phyloP scores from a whole-genome alignment of 148 eudicot species.

The Vaccinium vitisidaea region DNA sequence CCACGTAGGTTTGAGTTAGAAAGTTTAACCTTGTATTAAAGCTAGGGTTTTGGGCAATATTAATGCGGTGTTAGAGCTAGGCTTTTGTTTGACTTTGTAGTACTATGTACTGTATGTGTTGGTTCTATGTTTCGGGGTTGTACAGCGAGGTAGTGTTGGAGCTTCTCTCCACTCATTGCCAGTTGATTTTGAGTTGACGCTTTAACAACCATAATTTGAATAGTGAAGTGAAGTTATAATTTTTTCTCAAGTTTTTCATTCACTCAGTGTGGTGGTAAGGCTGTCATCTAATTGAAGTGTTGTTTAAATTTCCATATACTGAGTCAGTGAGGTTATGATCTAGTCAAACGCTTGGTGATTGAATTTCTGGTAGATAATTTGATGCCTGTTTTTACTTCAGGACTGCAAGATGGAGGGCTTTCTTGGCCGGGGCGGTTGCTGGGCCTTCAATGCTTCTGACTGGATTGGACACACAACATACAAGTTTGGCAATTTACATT shows the following conservation, averaged over 20 bases:
- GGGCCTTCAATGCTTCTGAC: constrained; percentile 97
- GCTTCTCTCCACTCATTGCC: not conserved
- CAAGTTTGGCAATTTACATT: constrained; percentile 88
- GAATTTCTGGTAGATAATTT: constrained; percentile 8
- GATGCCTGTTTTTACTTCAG: constrained; percentile 40
- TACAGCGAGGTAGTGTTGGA: not conserved
- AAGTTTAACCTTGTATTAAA: not conserved
- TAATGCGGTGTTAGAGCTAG: too few relatives aligned
- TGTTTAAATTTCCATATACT: not conserved
- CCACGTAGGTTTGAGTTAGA: not conserved
- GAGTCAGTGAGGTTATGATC: not conserved
- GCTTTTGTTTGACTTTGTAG: too few relatives aligned
- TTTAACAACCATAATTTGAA: not conserved
- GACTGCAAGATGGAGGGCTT: constrained; percentile 97
- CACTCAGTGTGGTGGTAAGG: constrained; percentile 3
- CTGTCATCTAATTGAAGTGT: not conserved
- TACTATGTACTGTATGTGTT: not conserved
- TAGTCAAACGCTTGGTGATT: not conserved
- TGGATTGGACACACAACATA: constrained; percentile 77
- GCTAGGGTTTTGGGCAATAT: not conserved
- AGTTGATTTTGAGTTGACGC: not conserved
- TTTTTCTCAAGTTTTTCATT: not conserved
- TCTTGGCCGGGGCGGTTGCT: constrained; percentile 92
- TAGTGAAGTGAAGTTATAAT: not conserved
- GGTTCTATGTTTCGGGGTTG: not conserved